Evolutionary conservation across 2,329 filamentous ascomycete genomes (phyloP).

Genomic region (Venturia asperata): DNA sequence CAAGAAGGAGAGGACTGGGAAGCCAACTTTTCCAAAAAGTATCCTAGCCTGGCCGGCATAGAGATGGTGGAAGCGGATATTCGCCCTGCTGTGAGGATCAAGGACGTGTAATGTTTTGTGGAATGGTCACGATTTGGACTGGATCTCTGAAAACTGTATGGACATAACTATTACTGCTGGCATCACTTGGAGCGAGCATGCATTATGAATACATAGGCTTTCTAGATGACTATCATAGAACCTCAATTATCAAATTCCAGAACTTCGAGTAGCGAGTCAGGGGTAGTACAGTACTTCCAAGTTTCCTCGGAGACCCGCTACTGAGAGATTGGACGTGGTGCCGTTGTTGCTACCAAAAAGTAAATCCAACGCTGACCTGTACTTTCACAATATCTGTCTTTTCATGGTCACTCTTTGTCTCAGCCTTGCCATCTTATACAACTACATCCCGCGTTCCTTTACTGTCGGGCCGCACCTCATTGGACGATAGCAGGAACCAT

Average conservation of each 20-base stretch:
- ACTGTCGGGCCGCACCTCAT: not conserved
- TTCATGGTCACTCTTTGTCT: not conserved
- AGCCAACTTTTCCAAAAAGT: conserved; percentile 71
- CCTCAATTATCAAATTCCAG: not conserved
- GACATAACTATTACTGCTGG: not conserved
- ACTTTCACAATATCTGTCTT: not conserved
- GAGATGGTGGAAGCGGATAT: conserved; percentile 76
- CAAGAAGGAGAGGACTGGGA: conserved; percentile 52
- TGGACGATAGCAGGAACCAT: not conserved
- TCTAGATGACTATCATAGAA: conserved; percentile 4
- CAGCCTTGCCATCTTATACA: not conserved
- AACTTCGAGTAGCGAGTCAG: not conserved
- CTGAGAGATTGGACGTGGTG: not conserved
- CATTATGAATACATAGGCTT: conserved; percentile 6
- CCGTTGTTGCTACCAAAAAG: not conserved
- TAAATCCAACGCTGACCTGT: not conserved
- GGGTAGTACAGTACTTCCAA: not conserved
- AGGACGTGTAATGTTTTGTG: conserved; percentile 14
- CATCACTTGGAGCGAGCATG: conserved; percentile 13
- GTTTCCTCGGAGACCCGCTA: not conserved
- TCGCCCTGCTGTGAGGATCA: conserved; percentile 13
- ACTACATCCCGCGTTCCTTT: not conserved
- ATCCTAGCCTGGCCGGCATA: conserved; percentile 74
- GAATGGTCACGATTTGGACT: not conserved
- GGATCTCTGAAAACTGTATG: conserved; percentile 4